Evolutionary conservation across 164 flowering plant genomes (phyloP), one percentile per base, ranked within the genome.

Genomic region (Santalum album): DNA sequence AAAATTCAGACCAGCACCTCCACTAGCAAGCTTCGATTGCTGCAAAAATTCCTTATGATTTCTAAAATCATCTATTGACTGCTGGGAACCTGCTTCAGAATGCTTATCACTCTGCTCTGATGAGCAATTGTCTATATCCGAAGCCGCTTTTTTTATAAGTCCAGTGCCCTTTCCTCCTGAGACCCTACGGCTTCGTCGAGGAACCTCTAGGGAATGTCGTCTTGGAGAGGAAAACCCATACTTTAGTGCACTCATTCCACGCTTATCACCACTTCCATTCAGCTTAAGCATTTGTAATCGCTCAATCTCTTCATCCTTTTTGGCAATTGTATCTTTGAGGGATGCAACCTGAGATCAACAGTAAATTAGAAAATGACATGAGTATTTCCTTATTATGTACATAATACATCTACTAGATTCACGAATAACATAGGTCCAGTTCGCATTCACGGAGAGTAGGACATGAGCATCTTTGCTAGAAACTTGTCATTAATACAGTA

Each of bases 241-340:
- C 47, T 69, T 65, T 6, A 54, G 50, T 24, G 71, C 62, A 65
- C 57, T 63, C 48, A 57, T 21, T 29, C 67, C 69, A 39, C 47
- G 75, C 56, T 65, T 67, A 51, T 64, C 69, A 34, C 69, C 66
- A 66, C 56, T 79, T 38, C 17, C 54, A 58, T 47, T 75, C 25
- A 51, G 57, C 61, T 74, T 77, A 38, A 53, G 49, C 40, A 47
- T 47, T 46, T 65, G 74, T 61, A 81, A 55, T 20, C 57, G 75
- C 58, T 73, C 73, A 56, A 84, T 73, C 68, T 84, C 88, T 46
- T 69, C 80, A 56, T 84, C 86, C 66, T 82, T 82, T 58, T 65
- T 76, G n/a, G 76, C 56, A 57, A 78, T 53, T 20, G 62, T 35
- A 21, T 78, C 86, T 70, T 78, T 82, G 21, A 82, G 74, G 25